Conservation (phyloP, 2,329 filamentous ascomycete species). For the Arthroderma sp. region DNA sequence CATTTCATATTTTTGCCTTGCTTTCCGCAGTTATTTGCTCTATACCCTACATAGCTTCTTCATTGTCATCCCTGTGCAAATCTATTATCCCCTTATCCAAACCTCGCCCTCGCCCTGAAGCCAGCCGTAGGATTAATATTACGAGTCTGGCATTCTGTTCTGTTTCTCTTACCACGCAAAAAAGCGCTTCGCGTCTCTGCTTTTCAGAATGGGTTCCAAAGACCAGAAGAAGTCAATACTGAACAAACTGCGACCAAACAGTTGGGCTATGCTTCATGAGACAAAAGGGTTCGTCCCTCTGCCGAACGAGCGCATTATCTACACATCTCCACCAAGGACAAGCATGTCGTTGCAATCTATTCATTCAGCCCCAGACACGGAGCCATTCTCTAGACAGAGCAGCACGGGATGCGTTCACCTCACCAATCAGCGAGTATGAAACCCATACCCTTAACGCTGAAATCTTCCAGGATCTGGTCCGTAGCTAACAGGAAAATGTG, state of each 20-base stretch:
- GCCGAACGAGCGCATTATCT: constrained; percentile 68
- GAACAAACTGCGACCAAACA: constrained; percentile 23
- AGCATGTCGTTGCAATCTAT: constrained; percentile 61
- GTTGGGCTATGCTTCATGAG: constrained; percentile 87
- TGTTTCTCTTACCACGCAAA: no score
- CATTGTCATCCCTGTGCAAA: no score
- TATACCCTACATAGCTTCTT: no score
- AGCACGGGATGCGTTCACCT: constrained; percentile 64
- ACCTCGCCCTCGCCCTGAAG: no score
- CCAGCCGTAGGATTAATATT: no score
- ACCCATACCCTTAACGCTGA: neutral
- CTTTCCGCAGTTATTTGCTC: no score
- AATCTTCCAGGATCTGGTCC: constrained; percentile 14
- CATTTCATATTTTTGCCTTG: no score
- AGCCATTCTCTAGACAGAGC: constrained; percentile 57
- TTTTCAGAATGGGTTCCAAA: neutral
- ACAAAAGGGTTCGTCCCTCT: constrained; percentile 64
- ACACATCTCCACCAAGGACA: constrained; percentile 67
- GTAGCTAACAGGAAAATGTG: constrained; percentile 7
- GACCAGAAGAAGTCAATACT: constrained; percentile 9
- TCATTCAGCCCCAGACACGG: constrained; percentile 48
- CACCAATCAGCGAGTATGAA: constrained; percentile 67
- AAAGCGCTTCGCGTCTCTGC: no score
- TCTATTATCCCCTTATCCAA: no score
- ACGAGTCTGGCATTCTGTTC: no score